These are phyloP conservation scores for Vicia villosa DNA, from an alignment of 306 rosid genomes.

Conservation along the genomic window DNA sequence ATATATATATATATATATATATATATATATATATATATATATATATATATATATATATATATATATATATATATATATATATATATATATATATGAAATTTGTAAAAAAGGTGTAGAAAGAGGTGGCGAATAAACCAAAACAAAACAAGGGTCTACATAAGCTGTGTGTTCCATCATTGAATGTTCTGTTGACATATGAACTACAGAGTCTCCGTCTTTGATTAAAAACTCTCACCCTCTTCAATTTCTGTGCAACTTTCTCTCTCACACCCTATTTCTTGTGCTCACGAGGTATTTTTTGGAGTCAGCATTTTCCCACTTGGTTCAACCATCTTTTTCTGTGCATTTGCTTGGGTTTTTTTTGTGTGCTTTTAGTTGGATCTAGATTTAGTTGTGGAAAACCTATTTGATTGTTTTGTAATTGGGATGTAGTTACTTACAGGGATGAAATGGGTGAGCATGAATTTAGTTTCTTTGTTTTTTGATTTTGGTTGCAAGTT, in stretches of 20 bases:
- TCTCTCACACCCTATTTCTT: conserved; percentile 10
- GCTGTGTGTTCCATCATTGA: background rate
- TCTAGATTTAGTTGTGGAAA: conserved; percentile 37
- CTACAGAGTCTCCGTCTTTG: background rate
- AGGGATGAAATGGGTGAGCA: conserved; percentile 32
- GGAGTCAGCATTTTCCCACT: conserved; percentile 31
- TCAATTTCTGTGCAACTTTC: background rate
- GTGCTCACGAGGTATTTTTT: conserved; percentile 43
- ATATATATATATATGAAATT: too few species aligned
- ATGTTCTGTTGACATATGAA: background rate
- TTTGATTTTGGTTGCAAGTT: conserved; percentile 17
- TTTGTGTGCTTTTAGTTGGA: conserved; percentile 38
- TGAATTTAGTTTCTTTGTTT: conserved; percentile 28
- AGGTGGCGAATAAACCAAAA: conserved; percentile 10
- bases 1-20: too few species aligned
- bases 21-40: too few species aligned
- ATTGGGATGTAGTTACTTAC: conserved; percentile 26
- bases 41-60: too few species aligned
- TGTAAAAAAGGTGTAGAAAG: background rate
- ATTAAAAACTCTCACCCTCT: background rate
- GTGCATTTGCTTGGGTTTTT: conserved; percentile 48
- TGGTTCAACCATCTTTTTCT: background rate
- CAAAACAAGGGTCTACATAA: background rate
- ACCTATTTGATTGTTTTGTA: conserved; percentile 25
- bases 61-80: too few species aligned